Base-by-base conservation (phyloP, 768 basidiomycete species). In the Lactarius hatsudake region DNA sequence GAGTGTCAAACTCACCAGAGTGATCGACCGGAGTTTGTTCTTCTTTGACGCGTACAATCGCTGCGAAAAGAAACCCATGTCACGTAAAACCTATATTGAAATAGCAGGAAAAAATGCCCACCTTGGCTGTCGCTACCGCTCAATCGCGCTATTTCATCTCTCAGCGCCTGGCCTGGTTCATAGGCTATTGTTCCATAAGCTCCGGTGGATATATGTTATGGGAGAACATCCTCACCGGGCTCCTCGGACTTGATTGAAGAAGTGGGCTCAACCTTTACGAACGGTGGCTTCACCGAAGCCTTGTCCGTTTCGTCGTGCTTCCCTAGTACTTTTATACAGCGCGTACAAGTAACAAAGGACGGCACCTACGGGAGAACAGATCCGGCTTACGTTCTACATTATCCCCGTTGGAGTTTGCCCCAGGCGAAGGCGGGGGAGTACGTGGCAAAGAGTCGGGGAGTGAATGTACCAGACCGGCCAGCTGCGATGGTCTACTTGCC, bases 71-170 rank as follows among this genome's bases (percentile, higher is more conserved):
- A 15, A 26, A 17, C 7, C 36, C 23, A 20, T 54, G 62, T 36
- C 66, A 54, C 34, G 9, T 20, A 8, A 42, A 26, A 23, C 30
- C 4, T 23, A 10, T 6, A 53, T 59, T 32, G 38, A 38, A 17
- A 8, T 26, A 43, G 26, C 30, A n/a, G 20, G 36, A 40, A 40
- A 58, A 57, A 38, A 23, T 5, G 7, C 53, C 53, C 43, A 18
- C 63, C 34, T 56, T 68, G 62, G 20, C 43, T 18, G 7, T 59
- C 62, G 1, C 36, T 13, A 12, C 58, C 53, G 28, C 38, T 56
- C 17, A 68, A 43, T 10, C 59, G 53, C 42, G 67, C 67, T 20
- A 68, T 68, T n/a, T 68, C 62, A 56, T 64, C 59, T 64, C 62
- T 63, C n/a, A 68, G 36, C 48, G 38, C 62, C 43, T 64, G 67